Evolutionary conservation across 2,329 filamentous ascomycete genomes (phyloP), one percentile per base, ranked within the genome.

Genomic region (Trichoderma arundinaceum): DNA sequence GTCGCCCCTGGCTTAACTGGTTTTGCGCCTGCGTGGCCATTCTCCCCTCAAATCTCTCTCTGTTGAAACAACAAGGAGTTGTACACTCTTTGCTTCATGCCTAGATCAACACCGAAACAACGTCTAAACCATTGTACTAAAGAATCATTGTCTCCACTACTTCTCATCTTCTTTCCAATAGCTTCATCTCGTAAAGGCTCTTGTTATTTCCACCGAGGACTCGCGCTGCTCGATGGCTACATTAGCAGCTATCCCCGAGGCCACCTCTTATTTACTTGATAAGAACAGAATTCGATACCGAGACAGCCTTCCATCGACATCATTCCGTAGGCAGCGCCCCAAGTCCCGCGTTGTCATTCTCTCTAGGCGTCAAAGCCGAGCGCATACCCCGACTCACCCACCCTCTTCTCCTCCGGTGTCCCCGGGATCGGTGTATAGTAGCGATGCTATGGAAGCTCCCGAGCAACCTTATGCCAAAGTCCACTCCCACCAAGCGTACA

Each of bases 171-270:
- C 67, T 72, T 71, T 51, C 33, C 66, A 71, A 70, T 72, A 73
- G 65, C 46, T 59, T 68, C 69, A 67, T 62, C 69, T 68, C 66
- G 66, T 70, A 67, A 70, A 60, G 22, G 49, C 59, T 57, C 49
- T 54, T 56, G 28, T 66, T 53, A 59, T 53, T 60, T 19, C 44
- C 9, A n/a, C 10, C 19, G 63, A 60, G 28, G 44, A 64, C 32
- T 54, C n/a, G 61, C 64, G 48, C 57, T 62, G 8, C 28, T 62
- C 54, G 52, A 78, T 79, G 76, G 69, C 69, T 69, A 64, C 69
- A 35, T 59, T 72, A 69, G 69, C 73, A 71, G 73, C 74, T 68
- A 74, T 74, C 49, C 66, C 70, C 22, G 70, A 73, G 62, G 68
- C 69, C 65, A 66, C 67, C 65, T 51, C 70, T 65, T 65, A 65